phyloP scores from a whole-genome alignment of 768 basidiomycete species.

The Suillus alpinus region DNA sequence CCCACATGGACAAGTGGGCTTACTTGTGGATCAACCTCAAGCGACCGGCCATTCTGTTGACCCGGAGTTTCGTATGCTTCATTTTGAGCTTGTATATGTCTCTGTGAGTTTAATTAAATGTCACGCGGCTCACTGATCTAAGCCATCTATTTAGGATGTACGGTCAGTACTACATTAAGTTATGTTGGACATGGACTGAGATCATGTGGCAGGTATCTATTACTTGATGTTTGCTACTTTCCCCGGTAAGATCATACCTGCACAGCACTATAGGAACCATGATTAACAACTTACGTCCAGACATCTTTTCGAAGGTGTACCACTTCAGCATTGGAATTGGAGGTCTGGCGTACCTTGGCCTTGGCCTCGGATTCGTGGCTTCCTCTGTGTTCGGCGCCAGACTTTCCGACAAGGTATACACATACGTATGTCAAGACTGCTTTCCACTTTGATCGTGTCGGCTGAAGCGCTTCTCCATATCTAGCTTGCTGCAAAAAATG shows the following conservation, averaged over 20 bases:
- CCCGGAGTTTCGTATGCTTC: slow-evolving; percentile 65
- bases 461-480: too few species aligned
- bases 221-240: slow-evolving; percentile 75
- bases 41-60: slow-evolving; percentile 58
- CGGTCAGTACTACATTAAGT: too few species aligned
- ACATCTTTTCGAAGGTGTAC: slow-evolving; percentile 46
- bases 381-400: slow-evolving; percentile 49
- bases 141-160: too few species aligned
- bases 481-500: slow-evolving; percentile 51
- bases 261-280: slow-evolving; percentile 1
- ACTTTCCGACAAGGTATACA: slow-evolving; percentile 46
- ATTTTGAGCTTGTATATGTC: slow-evolving; percentile 71
- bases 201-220: slow-evolving; percentile 44
- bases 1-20: slow-evolving; percentile 29
- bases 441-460: too few species aligned
- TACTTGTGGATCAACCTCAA: slow-evolving; percentile 58
- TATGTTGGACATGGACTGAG: too few species aligned
- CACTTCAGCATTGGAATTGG: slow-evolving; percentile 50
- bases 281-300: slow-evolving; percentile 17
- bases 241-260: slow-evolving; percentile 36
- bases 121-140: background rate
- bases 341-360: slow-evolving; percentile 53
- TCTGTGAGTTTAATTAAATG: slow-evolving; percentile 45
- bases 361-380: slow-evolving; percentile 52
- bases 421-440: slow-evolving; percentile 33